Evolutionary conservation across 2,329 filamentous ascomycete species (phyloP), one percentile per base, ranked within the genome.

Genomic region (Helotiales sp.): DNA sequence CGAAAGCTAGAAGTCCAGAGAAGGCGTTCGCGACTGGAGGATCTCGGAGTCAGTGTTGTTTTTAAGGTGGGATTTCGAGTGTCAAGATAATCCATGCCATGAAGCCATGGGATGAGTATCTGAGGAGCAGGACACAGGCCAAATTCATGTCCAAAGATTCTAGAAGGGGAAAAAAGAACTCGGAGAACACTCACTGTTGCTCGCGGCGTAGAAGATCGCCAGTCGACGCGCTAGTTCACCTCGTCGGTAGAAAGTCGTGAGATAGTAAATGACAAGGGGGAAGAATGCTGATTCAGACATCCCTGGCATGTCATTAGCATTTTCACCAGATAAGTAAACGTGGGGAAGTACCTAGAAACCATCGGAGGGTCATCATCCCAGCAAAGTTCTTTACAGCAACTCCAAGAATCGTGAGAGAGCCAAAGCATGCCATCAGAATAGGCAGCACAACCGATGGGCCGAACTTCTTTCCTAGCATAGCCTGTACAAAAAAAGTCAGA

Each of bases 201-300:
- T 89, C 0, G 91, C 91, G 0, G 91, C 91, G 72, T 93, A 94
- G 80, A 93, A 93, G 66, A 93, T 80, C 40, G 90, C 90, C 1
- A 93, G 81, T 2, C 91, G 86, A 8, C 90, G 83, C 6, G 90
- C 90, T 2, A 93, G 84, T 76, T 93, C 91, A 34, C 87, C 87
- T 63, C 91, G 85, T 17, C 89, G 86, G 77, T 93, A 93, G 77
- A 93, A 93, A 1, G 84, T 87, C 1, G 85, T 87, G 60, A 85
- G 79, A 69, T 84, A 84, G 69, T 82, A 83, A 66, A 84, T 83
- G 28, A 91, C 89, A 3, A 91, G 79, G 0, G 90, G 89, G 74
- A 91, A 92, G 79, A 92, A 92, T 2, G 86, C 89, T 1, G 83
- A 83, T 74, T 92, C 89, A 0, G 87, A 82, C 82, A 89, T 89